Base-by-base conservation (phyloP, 2,329 filamentous ascomycete species). In the Furcasterigmium sp. region DNA sequence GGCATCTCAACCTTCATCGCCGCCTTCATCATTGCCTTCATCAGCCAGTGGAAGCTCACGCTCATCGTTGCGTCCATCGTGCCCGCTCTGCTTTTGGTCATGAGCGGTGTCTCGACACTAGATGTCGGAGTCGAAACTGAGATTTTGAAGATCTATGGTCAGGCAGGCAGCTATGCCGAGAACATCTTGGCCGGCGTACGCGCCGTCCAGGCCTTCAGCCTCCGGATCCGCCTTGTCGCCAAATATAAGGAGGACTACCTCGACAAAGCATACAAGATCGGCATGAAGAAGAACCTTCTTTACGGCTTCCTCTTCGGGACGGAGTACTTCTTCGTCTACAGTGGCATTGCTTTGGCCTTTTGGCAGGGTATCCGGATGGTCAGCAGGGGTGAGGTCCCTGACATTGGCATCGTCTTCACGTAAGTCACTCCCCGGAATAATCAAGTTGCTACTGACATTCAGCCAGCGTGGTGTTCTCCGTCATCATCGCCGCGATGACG, bases 41-140 rank as follows among this genome's bases (percentile, higher is more conserved):
- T 54, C 14, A 56, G 53, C 5, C 57, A 65, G 23, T 69, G 64
- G 62, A 64, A 69, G 51, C 53, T 68, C 7, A 62, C 66, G 0
- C 52, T 69, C 3, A 64, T 68, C 41, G 61, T 69, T n/a, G 53
- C 71, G 23, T 42, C 34, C 19, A 34, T 47, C 0, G 14, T 36
- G 2, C 49, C 47, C 2, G 39, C 41, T 3, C 19, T 49, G 17
- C n/a, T 51, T 8, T 14, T 46, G 19, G 37, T 47, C 7, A 39
- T 52, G 14, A 51, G 52, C 8, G 37, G 51, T 13, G 53, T 51
- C 14, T 42, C 59, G 13, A 45, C 45, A 4, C 46, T 58, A 11
- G 57, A 59, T 41, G 45, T 54, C 23, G 15, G 8, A 8, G 29
- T 53, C 18, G 55, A 60, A 28, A 51, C 51, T 14, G 45, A 42